Percentiles rank a stretch among this genome's conserved stretches.
Conservation (phyloP, 768 basidiomycete genomes). For the Termitomyces sp. region DNA sequence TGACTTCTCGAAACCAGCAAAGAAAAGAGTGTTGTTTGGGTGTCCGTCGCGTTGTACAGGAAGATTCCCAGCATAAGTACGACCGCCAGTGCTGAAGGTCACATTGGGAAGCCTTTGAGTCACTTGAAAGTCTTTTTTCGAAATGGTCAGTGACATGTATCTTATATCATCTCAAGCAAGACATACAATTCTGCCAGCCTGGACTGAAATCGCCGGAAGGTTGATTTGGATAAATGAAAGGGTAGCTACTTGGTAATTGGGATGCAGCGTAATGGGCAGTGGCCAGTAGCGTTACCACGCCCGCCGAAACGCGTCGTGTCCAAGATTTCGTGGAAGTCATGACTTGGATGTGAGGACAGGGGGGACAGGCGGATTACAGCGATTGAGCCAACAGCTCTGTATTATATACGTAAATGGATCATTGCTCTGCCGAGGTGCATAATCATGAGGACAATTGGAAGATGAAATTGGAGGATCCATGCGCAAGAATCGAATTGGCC, state of each 20-base stretch:
- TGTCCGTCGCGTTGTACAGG: slow-evolving; percentile 53
- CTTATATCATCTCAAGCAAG: neutral
- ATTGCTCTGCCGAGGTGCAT: neutral
- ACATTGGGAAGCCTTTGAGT: slow-evolving; percentile 53
- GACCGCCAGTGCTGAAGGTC: slow-evolving; percentile 43
- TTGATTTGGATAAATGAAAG: slow-evolving; percentile 41
- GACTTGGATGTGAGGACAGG: neutral
- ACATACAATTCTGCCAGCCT: slow-evolving; percentile 59
- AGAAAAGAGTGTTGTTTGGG: slow-evolving; percentile 64
- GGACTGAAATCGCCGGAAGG: slow-evolving; percentile 45
- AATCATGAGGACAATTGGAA: slow-evolving; percentile 1
- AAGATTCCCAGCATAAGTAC: slow-evolving; percentile 62
- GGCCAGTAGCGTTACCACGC: slow-evolving; percentile 18
- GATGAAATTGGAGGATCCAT: neutral
- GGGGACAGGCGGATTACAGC: neutral
- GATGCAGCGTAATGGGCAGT: slow-evolving; percentile 19
- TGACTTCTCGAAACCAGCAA: slow-evolving; percentile 55
- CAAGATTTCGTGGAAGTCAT: slow-evolving; percentile 18
- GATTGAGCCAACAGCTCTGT: neutral
- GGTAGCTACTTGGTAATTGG: slow-evolving; percentile 37
- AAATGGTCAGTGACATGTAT: neutral
- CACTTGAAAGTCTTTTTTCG: slow-evolving; percentile 52
- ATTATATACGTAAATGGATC: neutral
- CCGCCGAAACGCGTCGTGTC: slow-evolving; percentile 18
- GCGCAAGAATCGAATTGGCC: neutral